Evolutionary conservation across 768 basidiomycete species (phyloP).

Genomic region (Tylopilus balloui): DNA sequence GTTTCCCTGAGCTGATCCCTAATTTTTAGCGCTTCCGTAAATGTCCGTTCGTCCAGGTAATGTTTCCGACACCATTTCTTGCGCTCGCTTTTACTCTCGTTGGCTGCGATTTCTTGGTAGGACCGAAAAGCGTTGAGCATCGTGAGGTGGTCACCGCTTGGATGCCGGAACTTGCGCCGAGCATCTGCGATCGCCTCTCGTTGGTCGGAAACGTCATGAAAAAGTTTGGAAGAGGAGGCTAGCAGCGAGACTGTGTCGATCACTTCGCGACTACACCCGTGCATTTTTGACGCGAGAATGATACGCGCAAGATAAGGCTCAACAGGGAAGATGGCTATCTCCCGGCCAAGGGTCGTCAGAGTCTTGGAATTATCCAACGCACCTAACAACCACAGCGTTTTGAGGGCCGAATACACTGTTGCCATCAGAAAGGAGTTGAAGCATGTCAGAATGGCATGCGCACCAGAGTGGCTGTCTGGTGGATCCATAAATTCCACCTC

Average conservation of each 20-base stretch:
- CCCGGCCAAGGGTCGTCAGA: slow-evolving; percentile 69
- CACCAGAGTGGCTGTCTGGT: slow-evolving; percentile 72
- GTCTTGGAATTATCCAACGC: slow-evolving; percentile 64
- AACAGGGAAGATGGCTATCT: slow-evolving; percentile 91
- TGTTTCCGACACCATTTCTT: slow-evolving; percentile 82
- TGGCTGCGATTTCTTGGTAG: slow-evolving; percentile 63
- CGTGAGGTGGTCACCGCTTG: slow-evolving; percentile 88
- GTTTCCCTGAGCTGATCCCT: slow-evolving; percentile 69
- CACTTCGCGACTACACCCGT: slow-evolving; percentile 72
- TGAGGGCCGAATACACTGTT: slow-evolving; percentile 57
- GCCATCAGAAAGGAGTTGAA: neutral
- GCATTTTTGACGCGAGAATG: slow-evolving; percentile 69
- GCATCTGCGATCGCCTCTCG: slow-evolving; percentile 70
- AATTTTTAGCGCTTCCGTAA: slow-evolving; percentile 75
- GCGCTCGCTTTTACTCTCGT: slow-evolving; percentile 44
- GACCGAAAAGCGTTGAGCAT: slow-evolving; percentile 80
- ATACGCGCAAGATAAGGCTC: slow-evolving; percentile 80
- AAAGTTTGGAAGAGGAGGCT: slow-evolving; percentile 76
- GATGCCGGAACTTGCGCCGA: slow-evolving; percentile 74
- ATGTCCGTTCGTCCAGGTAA: slow-evolving; percentile 76
- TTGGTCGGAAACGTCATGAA: slow-evolving; percentile 70
- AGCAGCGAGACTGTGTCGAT: slow-evolving; percentile 82
- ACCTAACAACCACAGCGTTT: slow-evolving; percentile 72
- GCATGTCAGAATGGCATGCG: slow-evolving; percentile 26
- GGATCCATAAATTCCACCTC: slow-evolving; percentile 85